These are phyloP conservation scores for Echinochloa phyllopogon DNA, from an alignment of 176 grass and related monocot species.

Conservation along the genomic window DNA sequence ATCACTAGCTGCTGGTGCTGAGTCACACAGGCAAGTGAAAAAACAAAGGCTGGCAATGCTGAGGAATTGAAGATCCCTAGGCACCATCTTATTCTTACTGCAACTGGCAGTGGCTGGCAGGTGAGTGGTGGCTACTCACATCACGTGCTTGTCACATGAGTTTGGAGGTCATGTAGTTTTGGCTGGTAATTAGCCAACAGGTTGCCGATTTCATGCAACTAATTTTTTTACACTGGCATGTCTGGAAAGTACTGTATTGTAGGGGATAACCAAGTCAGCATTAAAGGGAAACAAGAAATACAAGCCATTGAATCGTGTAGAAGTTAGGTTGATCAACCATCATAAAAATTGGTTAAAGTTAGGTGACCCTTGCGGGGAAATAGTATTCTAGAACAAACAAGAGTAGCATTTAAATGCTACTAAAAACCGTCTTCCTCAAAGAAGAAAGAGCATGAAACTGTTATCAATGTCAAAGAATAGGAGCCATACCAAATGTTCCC, in stretches of 20 bases:
- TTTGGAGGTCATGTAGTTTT: conserved; percentile 22
- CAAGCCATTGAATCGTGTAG: conserved; percentile 53
- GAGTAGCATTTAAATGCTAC: conserved; percentile 40
- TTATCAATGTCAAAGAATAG: too few species aligned
- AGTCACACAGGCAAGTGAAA: conserved; percentile 41
- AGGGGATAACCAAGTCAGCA: conserved; percentile 33
- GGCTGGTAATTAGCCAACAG: conserved; percentile 38
- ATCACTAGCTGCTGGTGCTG: conserved; percentile 32
- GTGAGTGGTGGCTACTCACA: conserved; percentile 34
- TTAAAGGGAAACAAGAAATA: conserved; percentile 47
- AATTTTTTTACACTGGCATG: neutral
- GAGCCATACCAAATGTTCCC: conserved; percentile 75
- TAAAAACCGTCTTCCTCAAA: conserved; percentile 23
- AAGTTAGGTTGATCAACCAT: conserved; percentile 52
- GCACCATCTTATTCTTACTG: conserved; percentile 42
- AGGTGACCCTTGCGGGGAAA: conserved; percentile 34
- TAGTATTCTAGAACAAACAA: conserved; percentile 48
- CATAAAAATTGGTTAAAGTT: conserved; percentile 55
- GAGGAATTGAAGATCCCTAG: conserved; percentile 58
- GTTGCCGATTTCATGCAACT: conserved; percentile 18
- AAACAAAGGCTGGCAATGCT: conserved; percentile 20
- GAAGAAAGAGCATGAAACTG: conserved; percentile 38
- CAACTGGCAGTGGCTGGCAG: conserved; percentile 2
- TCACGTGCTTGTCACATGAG: conserved; percentile 59
- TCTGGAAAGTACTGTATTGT: neutral